phyloP scores from a whole-genome alignment of 2,329 filamentous ascomycete genomes.

The Leptoxyphium fumago region DNA sequence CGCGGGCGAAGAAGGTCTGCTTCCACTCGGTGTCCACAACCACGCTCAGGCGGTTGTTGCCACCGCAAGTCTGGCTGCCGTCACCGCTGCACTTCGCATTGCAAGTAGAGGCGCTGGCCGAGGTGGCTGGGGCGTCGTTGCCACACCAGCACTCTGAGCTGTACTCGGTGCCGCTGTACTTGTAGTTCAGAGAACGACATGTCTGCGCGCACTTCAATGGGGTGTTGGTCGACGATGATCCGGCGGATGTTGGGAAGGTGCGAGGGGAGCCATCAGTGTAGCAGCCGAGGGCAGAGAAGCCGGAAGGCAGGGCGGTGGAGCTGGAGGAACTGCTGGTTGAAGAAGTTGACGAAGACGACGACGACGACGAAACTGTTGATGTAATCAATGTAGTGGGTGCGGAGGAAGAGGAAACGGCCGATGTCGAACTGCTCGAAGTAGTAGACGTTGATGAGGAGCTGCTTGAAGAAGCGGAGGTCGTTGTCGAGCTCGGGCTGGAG shows the following conservation, averaged over 20 bases:
- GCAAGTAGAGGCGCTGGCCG: slow-evolving; percentile 7
- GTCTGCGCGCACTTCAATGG: slow-evolving; percentile 11
- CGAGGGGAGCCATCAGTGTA: slow-evolving; percentile 14
- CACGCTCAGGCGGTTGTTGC: slow-evolving; percentile 10
- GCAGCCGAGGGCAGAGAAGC: slow-evolving; percentile 14
- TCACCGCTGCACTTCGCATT: slow-evolving; percentile 16
- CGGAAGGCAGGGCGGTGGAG: slow-evolving; percentile 5
- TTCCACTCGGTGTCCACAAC: slow-evolving; percentile 10
- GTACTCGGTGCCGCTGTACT: slow-evolving; percentile 22
- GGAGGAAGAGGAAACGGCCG: slow-evolving; percentile 2
- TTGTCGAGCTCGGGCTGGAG: neutral
- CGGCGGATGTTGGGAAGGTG: slow-evolving; percentile 8
- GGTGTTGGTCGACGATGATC: slow-evolving; percentile 9
- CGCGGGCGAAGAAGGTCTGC: slow-evolving; percentile 12
- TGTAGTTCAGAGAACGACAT: slow-evolving; percentile 13
- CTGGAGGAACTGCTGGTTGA: slow-evolving; percentile 3
- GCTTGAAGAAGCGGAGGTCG: neutral
- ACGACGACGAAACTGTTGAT: slow-evolving; percentile 1
- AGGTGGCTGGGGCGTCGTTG: slow-evolving; percentile 2
- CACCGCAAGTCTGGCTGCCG: slow-evolving; percentile 16
- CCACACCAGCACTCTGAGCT: slow-evolving; percentile 11
- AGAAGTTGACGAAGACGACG: slow-evolving; percentile 1
- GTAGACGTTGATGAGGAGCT: neutral
- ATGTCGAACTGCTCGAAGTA: neutral
- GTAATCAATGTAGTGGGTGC: slow-evolving; percentile 2